Conservation (phyloP, 306 rosid genomes). For the Prosopis cineraria region DNA sequence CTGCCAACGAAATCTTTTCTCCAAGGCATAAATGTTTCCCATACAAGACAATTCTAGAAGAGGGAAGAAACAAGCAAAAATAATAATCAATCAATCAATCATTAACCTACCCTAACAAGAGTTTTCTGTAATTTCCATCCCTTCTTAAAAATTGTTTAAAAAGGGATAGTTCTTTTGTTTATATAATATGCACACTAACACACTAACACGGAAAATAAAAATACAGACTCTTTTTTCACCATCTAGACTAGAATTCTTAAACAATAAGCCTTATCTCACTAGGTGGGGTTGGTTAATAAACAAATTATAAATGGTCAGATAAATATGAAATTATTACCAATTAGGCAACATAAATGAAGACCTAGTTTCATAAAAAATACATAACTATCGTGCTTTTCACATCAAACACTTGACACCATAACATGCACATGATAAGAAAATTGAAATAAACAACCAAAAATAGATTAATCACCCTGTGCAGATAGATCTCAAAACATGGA, state of each 20-base stretch:
- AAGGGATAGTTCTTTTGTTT: not conserved
- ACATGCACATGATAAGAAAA: constrained; percentile 10
- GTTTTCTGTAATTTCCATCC: constrained; percentile 6
- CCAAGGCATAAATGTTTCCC: not conserved
- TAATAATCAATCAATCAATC: not conserved
- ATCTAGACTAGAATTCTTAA: not conserved
- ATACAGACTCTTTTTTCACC: not conserved
- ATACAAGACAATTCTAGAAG: not conserved
- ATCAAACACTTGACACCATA: constrained; percentile 12
- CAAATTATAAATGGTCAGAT: constrained; percentile 8
- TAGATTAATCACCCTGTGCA: not conserved
- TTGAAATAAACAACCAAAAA: constrained; percentile 2
- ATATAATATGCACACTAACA: constrained; percentile 5
- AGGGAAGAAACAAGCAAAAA: constrained; percentile 13
- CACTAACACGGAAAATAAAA: not conserved
- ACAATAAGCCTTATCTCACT: too few relatives aligned
- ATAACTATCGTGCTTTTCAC: not conserved
- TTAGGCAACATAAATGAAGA: constrained; percentile 3
- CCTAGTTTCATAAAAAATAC: not conserved
- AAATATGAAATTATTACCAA: not conserved
- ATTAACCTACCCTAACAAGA: constrained; percentile 21
- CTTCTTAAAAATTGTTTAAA: not conserved
- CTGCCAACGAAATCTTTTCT: constrained; percentile 5
- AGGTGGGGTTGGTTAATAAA: too few relatives aligned
- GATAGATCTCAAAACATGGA: constrained; percentile 16